phyloP scores from a whole-genome alignment of 2,329 filamentous ascomycete species.

The Drechslera avenae region DNA sequence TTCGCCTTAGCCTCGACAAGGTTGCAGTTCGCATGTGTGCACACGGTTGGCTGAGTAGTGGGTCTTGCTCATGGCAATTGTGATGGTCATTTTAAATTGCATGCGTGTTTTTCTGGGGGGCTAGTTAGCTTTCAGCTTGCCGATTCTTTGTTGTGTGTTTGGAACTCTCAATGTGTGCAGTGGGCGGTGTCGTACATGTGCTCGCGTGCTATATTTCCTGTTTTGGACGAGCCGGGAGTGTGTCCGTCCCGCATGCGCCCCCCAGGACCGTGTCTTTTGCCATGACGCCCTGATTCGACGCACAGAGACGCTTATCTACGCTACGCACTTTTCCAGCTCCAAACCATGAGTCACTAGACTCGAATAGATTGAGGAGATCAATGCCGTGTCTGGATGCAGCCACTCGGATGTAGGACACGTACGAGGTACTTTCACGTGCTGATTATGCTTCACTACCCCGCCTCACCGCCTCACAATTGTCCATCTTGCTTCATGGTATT shows the following conservation, averaged over 20 bases:
- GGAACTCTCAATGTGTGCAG: neutral
- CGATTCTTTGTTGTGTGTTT: no score
- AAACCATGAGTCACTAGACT: conserved; percentile 1
- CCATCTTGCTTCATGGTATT: neutral
- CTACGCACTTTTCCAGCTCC: neutral
- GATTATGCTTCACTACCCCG: neutral
- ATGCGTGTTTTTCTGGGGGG: no score
- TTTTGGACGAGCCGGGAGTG: conserved; percentile 1
- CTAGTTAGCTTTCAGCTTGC: no score
- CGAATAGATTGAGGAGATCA: neutral
- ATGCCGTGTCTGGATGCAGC: neutral
- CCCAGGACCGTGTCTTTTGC: neutral
- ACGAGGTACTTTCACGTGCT: neutral
- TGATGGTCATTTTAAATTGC: no score
- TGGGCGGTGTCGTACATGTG: no score
- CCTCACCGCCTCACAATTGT: neutral
- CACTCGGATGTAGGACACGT: neutral
- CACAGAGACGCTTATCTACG: neutral
- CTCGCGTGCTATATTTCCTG: conserved; percentile 17
- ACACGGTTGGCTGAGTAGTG: neutral
- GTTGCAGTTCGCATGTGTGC: conserved; percentile 11
- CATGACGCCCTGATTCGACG: conserved; percentile 6
- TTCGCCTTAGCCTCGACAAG: conserved; percentile 5
- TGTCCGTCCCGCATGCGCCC: neutral
- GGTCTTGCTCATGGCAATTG: neutral